A percentile compares a stretch with the other conserved stretches of the same genome.
Conservation (phyloP, 2,329 filamentous ascomycete genomes). For the Penicillium sp. region DNA sequence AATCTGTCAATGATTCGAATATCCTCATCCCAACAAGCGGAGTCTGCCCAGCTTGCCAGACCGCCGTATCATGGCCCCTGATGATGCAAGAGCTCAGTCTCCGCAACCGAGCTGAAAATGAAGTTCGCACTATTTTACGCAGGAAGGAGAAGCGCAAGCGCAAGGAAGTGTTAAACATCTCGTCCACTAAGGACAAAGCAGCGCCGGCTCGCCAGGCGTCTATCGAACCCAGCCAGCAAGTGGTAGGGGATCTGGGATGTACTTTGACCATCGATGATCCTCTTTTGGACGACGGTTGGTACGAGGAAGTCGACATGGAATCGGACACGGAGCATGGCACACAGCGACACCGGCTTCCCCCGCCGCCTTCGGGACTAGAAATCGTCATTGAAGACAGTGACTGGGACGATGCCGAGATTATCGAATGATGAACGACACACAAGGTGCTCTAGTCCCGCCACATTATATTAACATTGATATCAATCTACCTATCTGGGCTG, state of each 20-base stretch:
- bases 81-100: slow-evolving; percentile 83
- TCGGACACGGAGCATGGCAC: slow-evolving; percentile 31
- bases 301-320: slow-evolving; percentile 32
- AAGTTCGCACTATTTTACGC: slow-evolving; percentile 67
- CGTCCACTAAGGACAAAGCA: slow-evolving; percentile 6
- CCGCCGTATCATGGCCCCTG: slow-evolving; percentile 68
- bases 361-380: slow-evolving; percentile 34
- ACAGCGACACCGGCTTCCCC: slow-evolving; percentile 16
- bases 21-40: slow-evolving; percentile 69
- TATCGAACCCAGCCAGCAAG: slow-evolving; percentile 14
- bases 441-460: background rate
- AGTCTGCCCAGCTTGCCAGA: slow-evolving; percentile 70
- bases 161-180: slow-evolving; percentile 22
- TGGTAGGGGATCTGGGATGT: slow-evolving; percentile 8
- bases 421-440: slow-evolving; percentile 46
- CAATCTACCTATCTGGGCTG: slow-evolving; percentile 10
- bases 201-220: slow-evolving; percentile 12
- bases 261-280: slow-evolving; percentile 29
- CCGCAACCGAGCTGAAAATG: slow-evolving; percentile 69
- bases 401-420: slow-evolving; percentile 52
- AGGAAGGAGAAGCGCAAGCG: slow-evolving; percentile 54
- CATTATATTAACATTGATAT: background rate
- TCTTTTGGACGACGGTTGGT: slow-evolving; percentile 41
- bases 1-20: slow-evolving; percentile 41
- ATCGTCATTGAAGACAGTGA: slow-evolving; percentile 61